Conservation (phyloP, 2,329 filamentous ascomycete species). For the Diaporthe sp. region DNA sequence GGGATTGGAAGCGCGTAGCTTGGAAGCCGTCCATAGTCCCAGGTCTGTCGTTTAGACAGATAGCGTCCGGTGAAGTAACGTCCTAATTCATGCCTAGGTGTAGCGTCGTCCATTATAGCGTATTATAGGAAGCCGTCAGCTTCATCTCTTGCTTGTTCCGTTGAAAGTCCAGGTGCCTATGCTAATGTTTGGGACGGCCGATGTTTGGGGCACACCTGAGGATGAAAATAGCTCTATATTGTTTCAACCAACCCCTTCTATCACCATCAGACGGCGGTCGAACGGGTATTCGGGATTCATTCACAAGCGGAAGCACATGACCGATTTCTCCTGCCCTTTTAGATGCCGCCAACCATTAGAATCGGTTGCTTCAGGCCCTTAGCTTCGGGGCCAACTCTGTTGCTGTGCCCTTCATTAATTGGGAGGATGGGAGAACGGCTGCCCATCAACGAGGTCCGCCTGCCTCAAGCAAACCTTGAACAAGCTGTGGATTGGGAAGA, state of each 20-base stretch:
- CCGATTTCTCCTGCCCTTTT: background rate
- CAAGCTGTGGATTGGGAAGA: background rate
- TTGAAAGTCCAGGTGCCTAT: background rate
- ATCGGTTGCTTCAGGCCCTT: background rate
- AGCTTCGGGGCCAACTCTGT: background rate
- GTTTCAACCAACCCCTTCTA: constrained; percentile 24
- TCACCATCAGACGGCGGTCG: background rate
- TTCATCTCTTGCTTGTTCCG: constrained; percentile 1
- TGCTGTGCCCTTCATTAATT: too few relatives aligned
- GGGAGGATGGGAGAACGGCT: background rate
- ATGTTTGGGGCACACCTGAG: constrained; percentile 24
- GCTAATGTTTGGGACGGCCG: constrained; percentile 8
- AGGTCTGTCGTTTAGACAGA: background rate
- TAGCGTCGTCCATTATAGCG: background rate
- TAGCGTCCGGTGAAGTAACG: background rate
- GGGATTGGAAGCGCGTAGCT: background rate
- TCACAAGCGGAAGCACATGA: background rate
- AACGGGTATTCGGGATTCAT: background rate
- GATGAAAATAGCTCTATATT: constrained; percentile 18
- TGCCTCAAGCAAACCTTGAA: background rate
- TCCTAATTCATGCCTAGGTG: constrained; percentile 6
- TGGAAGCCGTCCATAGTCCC: background rate
- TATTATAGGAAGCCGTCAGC: constrained; percentile 5
- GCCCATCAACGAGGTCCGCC: background rate
- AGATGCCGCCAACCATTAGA: background rate